Evolutionary conservation across 306 rosid species (phyloP).

Genomic region (Rubus parviflorus): DNA sequence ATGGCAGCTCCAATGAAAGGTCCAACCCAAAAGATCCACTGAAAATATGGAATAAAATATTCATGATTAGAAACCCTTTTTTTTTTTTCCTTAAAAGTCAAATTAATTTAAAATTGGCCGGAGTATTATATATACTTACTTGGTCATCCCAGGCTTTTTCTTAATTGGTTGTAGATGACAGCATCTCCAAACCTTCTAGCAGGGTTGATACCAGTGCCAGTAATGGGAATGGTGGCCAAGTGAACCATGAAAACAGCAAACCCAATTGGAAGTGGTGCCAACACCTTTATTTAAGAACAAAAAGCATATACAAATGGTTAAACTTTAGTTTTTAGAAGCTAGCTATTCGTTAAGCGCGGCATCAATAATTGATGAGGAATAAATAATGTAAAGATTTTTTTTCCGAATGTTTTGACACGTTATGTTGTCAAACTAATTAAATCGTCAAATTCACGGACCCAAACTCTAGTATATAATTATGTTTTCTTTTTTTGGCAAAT

Average conservation of each 20-base stretch:
- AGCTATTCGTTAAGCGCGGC: too few species aligned
- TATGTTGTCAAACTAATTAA: too few species aligned
- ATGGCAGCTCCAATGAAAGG: constrained; percentile 80
- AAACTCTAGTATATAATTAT: too few species aligned
- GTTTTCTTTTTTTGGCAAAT: too few species aligned
- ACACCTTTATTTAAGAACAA: constrained; percentile 43
- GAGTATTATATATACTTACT: constrained; percentile 25
- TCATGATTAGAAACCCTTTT: not conserved
- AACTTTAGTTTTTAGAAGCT: too few species aligned
- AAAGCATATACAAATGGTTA: not conserved
- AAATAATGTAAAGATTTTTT: too few species aligned
- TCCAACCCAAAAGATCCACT: constrained; percentile 99
- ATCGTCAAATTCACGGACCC: too few species aligned
- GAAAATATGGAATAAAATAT: not conserved
- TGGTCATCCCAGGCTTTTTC: constrained; percentile 87
- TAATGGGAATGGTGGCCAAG: constrained; percentile 87
- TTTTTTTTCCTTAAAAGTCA: too few species aligned
- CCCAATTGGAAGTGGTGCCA: constrained; percentile 98
- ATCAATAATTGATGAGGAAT: too few species aligned
- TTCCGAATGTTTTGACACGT: too few species aligned
- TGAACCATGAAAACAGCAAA: constrained; percentile 98
- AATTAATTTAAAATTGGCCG: too few species aligned
- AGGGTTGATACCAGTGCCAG: constrained; percentile 95
- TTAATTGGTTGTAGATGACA: constrained; percentile 68
- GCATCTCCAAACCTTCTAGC: constrained; percentile 98